These are phyloP conservation scores for Metschnikowia anglica DNA, from an alignment of 805 yeast genomes.

Conservation along the genomic window DNA sequence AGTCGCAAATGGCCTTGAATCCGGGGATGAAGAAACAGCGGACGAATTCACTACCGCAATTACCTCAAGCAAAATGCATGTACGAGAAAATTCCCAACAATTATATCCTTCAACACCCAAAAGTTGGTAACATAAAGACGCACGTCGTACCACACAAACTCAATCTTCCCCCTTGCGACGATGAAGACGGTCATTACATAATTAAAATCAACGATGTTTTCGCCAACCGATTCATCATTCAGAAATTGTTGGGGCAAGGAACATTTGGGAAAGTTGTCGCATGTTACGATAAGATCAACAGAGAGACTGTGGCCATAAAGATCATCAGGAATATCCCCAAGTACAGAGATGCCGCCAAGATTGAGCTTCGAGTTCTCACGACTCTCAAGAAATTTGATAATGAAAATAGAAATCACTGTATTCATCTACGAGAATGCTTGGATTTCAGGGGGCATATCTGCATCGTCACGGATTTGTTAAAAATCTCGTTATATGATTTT, in stretches of 20 bases:
- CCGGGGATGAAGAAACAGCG: conserved; percentile 35
- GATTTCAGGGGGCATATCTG: conserved; percentile 94
- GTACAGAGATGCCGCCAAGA: conserved; percentile 92
- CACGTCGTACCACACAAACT: conserved; percentile 38
- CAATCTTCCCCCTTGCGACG: conserved; percentile 48
- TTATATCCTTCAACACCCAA: conserved; percentile 37
- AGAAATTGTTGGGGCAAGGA: conserved; percentile 80
- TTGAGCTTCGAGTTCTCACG: conserved; percentile 80
- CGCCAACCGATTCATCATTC: conserved; percentile 73
- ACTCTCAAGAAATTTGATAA: conserved; percentile 74
- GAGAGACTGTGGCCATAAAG: conserved; percentile 79
- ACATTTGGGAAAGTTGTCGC: conserved; percentile 89
- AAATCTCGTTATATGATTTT: conserved; percentile 86
- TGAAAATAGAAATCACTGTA: conserved; percentile 67
- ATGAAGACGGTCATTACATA: conserved; percentile 73
- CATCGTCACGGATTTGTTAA: conserved; percentile 84
- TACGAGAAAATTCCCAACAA: conserved; percentile 40
- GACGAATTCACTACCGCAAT: conserved; percentile 44
- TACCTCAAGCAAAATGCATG: conserved; percentile 45
- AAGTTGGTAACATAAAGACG: conserved; percentile 41
- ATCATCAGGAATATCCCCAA: conserved; percentile 89
- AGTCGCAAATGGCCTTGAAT: conserved; percentile 2
- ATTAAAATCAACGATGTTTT: conserved; percentile 57
- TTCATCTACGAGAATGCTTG: conserved; percentile 83
- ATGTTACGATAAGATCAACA: conserved; percentile 65